Percentiles rank a stretch among this genome's conserved stretches.
These are phyloP conservation scores for Aspergillus sp. DNA, from an alignment of 2,329 filamentous ascomycete genomes.

Conservation along the genomic window DNA sequence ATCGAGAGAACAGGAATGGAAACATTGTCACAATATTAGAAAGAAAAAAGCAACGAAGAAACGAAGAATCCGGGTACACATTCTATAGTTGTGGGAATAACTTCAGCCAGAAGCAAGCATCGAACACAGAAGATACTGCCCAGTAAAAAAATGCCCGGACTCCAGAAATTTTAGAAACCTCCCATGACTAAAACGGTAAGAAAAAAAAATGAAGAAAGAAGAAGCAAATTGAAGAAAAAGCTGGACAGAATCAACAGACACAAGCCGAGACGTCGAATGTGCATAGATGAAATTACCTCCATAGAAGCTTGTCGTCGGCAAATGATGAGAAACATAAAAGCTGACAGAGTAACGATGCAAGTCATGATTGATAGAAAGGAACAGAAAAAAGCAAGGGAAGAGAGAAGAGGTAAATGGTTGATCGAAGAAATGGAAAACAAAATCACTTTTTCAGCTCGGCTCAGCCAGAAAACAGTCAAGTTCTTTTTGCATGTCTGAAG, in stretches of 20 bases:
- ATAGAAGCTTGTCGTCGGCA: constrained; percentile 23
- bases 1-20: constrained; percentile 17
- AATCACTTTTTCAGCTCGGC: constrained; percentile 50
- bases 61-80: constrained; percentile 18
- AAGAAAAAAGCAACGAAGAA: constrained; percentile 13
- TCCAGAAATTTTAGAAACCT: constrained; percentile 35
- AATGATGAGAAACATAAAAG: constrained; percentile 25
- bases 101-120: constrained; percentile 31
- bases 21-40: constrained; percentile 22
- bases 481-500: constrained; percentile 55
- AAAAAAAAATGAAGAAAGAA: constrained; percentile 9
- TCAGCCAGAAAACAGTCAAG: constrained; percentile 53
- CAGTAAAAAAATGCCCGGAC: constrained; percentile 37
- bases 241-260: constrained; percentile 6
- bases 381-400: constrained; percentile 12
- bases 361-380: constrained; percentile 19
- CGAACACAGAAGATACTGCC: constrained; percentile 29
- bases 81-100: constrained; percentile 36
- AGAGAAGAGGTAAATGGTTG: constrained; percentile 2
- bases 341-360: constrained; percentile 21
- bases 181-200: constrained; percentile 27
- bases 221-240: constrained; percentile 7
- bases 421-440: constrained; percentile 12
- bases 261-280: constrained; percentile 25
- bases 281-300: constrained; percentile 24